phyloP scores from a whole-genome alignment of 352 stramenopile species.

The Pythium guiyangense region DNA sequence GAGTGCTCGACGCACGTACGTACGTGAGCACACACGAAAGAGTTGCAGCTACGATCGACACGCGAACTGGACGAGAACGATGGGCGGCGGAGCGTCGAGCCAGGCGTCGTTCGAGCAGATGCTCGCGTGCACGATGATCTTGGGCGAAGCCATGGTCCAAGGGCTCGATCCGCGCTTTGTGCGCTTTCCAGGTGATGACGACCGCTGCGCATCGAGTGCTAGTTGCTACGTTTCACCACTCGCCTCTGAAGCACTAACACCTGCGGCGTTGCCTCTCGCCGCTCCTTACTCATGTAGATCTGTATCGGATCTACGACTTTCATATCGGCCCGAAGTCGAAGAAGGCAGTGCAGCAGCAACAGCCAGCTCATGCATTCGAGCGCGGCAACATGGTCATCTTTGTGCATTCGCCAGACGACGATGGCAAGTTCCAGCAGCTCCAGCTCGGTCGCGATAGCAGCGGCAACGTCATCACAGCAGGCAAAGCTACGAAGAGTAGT shows the following conservation, averaged over 20 bases:
- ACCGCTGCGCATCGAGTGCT: background rate
- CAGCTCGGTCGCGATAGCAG: constrained; percentile 18
- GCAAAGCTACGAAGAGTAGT: constrained; percentile 4
- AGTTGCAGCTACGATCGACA: too few relatives aligned
- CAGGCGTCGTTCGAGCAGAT: constrained; percentile 76
- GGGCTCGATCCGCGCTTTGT: constrained; percentile 75
- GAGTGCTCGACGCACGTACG: too few relatives aligned
- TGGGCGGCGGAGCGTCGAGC: constrained; percentile 68
- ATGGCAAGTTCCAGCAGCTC: constrained; percentile 50
- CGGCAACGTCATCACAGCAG: too few relatives aligned
- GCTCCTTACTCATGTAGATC: constrained; percentile 19
- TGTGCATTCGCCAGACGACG: constrained; percentile 43
- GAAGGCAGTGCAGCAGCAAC: constrained; percentile 31
- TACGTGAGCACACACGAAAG: too few relatives aligned
- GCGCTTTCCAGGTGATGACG: constrained; percentile 50
- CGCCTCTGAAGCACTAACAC: too few relatives aligned
- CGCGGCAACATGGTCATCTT: constrained; percentile 60
- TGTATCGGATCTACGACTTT: constrained; percentile 82
- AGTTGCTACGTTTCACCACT: background rate
- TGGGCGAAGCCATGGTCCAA: constrained; percentile 79
- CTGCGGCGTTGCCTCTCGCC: too few relatives aligned
- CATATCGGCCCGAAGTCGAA: constrained; percentile 70
- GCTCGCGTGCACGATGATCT: constrained; percentile 82
- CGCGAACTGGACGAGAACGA: constrained; percentile 8
- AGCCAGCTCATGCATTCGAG: constrained; percentile 26